phyloP scores from a whole-genome alignment of 805 yeast genomes.

The Cyberlindnera galapagoensis region DNA sequence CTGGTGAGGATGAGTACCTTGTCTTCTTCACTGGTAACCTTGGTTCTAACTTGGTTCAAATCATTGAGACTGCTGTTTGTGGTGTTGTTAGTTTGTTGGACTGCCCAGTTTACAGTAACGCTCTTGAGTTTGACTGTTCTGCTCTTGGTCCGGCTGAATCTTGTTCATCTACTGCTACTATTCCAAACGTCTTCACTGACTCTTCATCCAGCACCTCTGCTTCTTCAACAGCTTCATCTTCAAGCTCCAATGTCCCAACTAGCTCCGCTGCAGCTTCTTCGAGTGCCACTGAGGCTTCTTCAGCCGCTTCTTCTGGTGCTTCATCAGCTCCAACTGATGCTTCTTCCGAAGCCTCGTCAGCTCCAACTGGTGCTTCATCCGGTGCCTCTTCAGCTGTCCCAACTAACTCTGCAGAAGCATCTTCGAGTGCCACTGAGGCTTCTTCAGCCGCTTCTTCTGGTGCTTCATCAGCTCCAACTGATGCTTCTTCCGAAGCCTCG shows the following conservation, averaged over 20 bases:
- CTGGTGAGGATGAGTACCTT: conserved; percentile 5
- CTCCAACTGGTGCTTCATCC: too few species aligned
- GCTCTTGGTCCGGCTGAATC: neutral
- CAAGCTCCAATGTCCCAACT: neutral
- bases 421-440: too few species aligned
- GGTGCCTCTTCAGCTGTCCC: too few species aligned
- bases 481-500: too few species aligned
- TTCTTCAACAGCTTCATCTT: conserved; percentile 1
- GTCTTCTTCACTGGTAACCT: conserved; percentile 14
- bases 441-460: too few species aligned
- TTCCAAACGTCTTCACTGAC: too few species aligned
- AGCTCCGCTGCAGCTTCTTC: too few species aligned
- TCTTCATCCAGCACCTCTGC: neutral
- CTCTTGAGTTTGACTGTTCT: conserved; percentile 9
- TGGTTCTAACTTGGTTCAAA: conserved; percentile 6
- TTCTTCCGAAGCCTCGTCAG: too few species aligned
- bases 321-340: neutral
- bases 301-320: conserved; percentile 1
- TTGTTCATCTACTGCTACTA: too few species aligned
- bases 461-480: too few species aligned
- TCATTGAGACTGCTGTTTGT: conserved; percentile 4
- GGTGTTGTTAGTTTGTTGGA: conserved; percentile 2
- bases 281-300: too few species aligned
- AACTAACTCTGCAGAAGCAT: too few species aligned
- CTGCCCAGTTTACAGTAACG: conserved; percentile 4